Conservation (phyloP, 108 stramenopile species). For the Cyclotella baltica region DNA sequence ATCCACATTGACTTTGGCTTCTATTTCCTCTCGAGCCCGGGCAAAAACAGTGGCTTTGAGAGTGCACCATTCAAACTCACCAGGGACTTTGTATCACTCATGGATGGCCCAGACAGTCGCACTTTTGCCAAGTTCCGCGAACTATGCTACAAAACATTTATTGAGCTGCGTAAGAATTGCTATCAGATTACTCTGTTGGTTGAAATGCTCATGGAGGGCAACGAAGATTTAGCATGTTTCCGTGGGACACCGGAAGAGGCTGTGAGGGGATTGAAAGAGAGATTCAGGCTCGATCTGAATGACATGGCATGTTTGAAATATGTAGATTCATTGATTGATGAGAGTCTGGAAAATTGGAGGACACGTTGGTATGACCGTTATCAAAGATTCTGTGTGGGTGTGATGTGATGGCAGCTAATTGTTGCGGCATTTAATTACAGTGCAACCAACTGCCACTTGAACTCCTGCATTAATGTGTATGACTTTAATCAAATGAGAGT, state of each 20-base stretch:
- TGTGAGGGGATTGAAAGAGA: slow-evolving; percentile 76
- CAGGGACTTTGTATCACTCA: slow-evolving; percentile 87
- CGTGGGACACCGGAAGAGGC: slow-evolving; percentile 89
- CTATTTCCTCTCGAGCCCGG: slow-evolving; percentile 93
- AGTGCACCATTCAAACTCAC: slow-evolving; percentile 98
- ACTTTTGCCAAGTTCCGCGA: slow-evolving; percentile 88
- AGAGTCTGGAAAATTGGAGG: slow-evolving; percentile 94
- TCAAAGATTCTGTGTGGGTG: slow-evolving; percentile 94
- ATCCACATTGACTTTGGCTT: slow-evolving; percentile 96
- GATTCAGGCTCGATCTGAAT: slow-evolving; percentile 87
- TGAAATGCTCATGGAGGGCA: slow-evolving; percentile 94
- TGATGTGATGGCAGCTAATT: too few relatives aligned
- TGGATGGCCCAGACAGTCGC: slow-evolving; percentile 92
- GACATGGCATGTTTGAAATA: slow-evolving; percentile 83
- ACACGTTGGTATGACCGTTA: slow-evolving; percentile 97
- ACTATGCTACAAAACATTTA: slow-evolving; percentile 88
- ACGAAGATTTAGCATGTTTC: slow-evolving; percentile 96
- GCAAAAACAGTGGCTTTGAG: slow-evolving; percentile 95
- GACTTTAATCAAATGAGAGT: too few relatives aligned
- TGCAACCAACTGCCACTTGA: too few relatives aligned
- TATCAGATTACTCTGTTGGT: slow-evolving; percentile 91
- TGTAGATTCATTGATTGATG: slow-evolving; percentile 90
- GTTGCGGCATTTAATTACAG: too few relatives aligned
- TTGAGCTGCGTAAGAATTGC: slow-evolving; percentile 85
- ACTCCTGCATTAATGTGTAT: too few relatives aligned